Conservation (phyloP, 148 eudicot genomes). For the Vaccinium corymbosum region DNA sequence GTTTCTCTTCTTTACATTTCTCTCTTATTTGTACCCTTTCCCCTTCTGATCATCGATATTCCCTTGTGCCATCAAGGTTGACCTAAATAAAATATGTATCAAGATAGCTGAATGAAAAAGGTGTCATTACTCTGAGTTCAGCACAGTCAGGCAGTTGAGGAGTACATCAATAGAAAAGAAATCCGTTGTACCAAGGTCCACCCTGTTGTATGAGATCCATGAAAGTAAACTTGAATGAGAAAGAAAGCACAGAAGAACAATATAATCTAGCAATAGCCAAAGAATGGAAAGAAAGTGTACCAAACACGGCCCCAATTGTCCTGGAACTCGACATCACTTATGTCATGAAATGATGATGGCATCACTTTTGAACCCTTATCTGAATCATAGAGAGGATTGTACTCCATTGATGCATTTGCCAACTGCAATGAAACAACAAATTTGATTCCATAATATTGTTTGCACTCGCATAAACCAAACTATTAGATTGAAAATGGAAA, state of each 20-base stretch:
- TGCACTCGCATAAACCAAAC: not conserved
- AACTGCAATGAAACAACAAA: slow-evolving; percentile 43
- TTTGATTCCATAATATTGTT: not conserved
- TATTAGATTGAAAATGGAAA: not conserved
- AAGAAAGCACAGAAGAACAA: not conserved
- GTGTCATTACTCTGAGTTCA: slow-evolving; percentile 82
- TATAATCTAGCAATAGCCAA: not conserved
- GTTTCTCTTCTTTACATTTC: not conserved
- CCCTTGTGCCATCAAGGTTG: not conserved
- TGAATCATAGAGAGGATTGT: slow-evolving; percentile 74
- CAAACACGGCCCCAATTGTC: slow-evolving; percentile 97
- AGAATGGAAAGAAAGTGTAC: slow-evolving; percentile 37
- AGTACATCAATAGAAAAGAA: slow-evolving; percentile 80
- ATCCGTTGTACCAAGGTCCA: slow-evolving; percentile 93
- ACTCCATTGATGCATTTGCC: slow-evolving; percentile 66
- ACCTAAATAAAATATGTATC: not conserved
- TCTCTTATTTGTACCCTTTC: not conserved
- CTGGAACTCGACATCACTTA: slow-evolving; percentile 85
- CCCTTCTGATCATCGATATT: not conserved
- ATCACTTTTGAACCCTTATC: slow-evolving; percentile 69
- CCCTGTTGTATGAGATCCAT: slow-evolving; percentile 49
- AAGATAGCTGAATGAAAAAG: slow-evolving; percentile 10
- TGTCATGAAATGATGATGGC: slow-evolving; percentile 96
- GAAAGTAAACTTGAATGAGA: not conserved
- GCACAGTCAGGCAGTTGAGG: slow-evolving; percentile 80